These are phyloP conservation scores for Podosphaera fusca DNA, from an alignment of 2,329 filamentous ascomycete genomes.

Conservation along the genomic window DNA sequence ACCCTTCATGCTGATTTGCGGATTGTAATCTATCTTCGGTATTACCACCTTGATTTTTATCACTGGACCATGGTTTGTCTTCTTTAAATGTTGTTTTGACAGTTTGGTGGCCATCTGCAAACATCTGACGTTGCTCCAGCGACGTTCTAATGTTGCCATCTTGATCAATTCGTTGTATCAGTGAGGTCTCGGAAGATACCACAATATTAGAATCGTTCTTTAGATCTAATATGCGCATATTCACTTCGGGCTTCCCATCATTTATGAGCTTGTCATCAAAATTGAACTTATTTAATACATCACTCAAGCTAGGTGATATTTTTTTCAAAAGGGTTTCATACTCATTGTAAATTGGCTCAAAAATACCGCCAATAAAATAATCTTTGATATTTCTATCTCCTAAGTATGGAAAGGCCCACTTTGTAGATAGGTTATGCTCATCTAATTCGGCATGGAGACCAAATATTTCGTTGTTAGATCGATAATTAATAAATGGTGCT, in stretches of 20 bases:
- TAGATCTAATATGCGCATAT: neutral
- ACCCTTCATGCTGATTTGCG: no score
- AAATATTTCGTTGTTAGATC: neutral
- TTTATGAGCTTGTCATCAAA: neutral
- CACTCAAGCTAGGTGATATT: neutral
- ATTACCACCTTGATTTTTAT: no score
- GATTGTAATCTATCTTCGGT: no score
- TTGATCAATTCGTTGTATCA: slow-evolving; percentile 7
- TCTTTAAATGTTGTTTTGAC: slow-evolving; percentile 6
- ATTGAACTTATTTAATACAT: neutral
- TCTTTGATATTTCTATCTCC: neutral
- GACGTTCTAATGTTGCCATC: slow-evolving; percentile 12
- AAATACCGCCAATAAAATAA: neutral
- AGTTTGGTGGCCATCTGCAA: slow-evolving; percentile 10
- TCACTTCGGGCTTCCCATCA: neutral
- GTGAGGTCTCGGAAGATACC: slow-evolving; percentile 9
- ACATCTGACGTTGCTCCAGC: slow-evolving; percentile 11
- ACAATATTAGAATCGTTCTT: slow-evolving; percentile 6
- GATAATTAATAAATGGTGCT: neutral
- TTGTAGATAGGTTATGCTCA: neutral
- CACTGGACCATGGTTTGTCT: neutral
- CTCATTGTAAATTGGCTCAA: neutral
- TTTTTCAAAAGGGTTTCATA: neutral
- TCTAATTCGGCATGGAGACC: neutral
- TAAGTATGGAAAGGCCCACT: neutral